Conservation (phyloP, 1,284 basidiomycete genomes). For the Tylopilus sp. region DNA sequence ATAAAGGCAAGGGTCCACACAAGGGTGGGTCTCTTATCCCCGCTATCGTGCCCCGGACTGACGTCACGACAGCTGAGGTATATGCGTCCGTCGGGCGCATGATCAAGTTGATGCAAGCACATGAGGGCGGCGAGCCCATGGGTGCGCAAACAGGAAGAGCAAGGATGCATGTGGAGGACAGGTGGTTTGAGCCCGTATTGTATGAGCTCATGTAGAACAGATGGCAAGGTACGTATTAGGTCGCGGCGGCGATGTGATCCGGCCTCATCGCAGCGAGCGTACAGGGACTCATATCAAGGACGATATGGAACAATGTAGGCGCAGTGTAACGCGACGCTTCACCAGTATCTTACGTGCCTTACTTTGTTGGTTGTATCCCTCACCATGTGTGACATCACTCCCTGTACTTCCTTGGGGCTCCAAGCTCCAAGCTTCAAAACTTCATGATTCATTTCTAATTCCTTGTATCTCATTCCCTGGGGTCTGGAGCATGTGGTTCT, state of each 20-base stretch:
- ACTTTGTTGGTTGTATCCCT: too few species aligned
- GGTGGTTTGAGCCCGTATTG: constrained; percentile 13
- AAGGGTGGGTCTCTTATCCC: constrained; percentile 23
- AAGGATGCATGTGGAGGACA: constrained; percentile 1
- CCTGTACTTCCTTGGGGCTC: too few species aligned
- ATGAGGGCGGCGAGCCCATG: constrained; percentile 3
- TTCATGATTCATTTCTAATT: too few species aligned
- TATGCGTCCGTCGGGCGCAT: constrained; percentile 35
- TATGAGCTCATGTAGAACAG: constrained; percentile 16
- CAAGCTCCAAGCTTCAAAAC: too few species aligned
- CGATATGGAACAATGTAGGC: too few species aligned
- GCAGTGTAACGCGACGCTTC: too few species aligned
- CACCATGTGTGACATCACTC: too few species aligned
- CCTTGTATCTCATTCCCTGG: too few species aligned
- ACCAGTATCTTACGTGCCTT: too few species aligned
- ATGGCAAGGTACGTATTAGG: constrained; percentile 5
- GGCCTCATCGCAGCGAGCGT: constrained; percentile 51
- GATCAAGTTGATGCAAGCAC: constrained; percentile 34
- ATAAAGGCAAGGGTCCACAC: constrained; percentile 17
- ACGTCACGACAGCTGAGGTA: constrained; percentile 31
- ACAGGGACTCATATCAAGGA: constrained; percentile 25
- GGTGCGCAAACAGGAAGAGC: constrained; percentile 17
- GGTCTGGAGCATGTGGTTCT: too few species aligned
- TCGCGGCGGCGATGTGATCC: constrained; percentile 29
- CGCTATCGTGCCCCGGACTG: not conserved